A percentile compares a stretch with the other conserved stretches of the same genome.
These are phyloP conservation scores for Quercus engelmannii DNA, from an alignment of 306 rosid genomes.

Conservation along the genomic window DNA sequence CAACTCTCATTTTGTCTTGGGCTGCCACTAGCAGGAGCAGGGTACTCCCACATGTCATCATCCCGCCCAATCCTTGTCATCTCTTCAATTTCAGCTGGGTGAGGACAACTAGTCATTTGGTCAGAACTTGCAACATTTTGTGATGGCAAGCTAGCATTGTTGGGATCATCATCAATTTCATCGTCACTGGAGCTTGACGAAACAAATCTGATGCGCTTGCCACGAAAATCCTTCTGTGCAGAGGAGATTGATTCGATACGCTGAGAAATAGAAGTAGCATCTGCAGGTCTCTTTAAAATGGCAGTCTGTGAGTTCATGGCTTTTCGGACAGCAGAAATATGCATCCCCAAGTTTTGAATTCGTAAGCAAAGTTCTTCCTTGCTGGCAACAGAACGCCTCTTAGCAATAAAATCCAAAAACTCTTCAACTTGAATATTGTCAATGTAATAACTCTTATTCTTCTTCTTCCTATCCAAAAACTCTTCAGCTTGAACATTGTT, in stretches of 20 bases:
- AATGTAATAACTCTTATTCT: too few relatives aligned
- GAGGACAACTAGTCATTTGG: constrained; percentile 75
- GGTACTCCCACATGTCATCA: constrained; percentile 28
- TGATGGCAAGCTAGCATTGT: constrained; percentile 23
- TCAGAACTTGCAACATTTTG: constrained; percentile 45
- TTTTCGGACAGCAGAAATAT: constrained; percentile 47
- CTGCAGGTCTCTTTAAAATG: constrained; percentile 24
- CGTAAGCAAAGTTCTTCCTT: constrained; percentile 78
- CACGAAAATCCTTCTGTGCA: constrained; percentile 41
- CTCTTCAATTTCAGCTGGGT: constrained; percentile 90
- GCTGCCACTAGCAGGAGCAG: constrained; percentile 33
- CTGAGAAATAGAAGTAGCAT: constrained; percentile 49
- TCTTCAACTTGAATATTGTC: constrained; percentile 46
- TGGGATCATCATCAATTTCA: too few relatives aligned
- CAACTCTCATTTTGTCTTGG: too few relatives aligned
- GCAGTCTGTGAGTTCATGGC: constrained; percentile 45
- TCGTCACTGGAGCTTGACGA: constrained; percentile 27
- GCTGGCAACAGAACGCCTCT: constrained; percentile 39
- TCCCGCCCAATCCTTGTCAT: constrained; percentile 57
- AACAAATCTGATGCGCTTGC: constrained; percentile 66
- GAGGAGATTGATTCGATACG: constrained; percentile 79
- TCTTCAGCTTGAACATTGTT: constrained; percentile 43
- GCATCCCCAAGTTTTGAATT: constrained; percentile 62
- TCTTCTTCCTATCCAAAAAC: constrained; percentile 58
- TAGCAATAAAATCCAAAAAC: constrained; percentile 70